Evolutionary conservation across 306 rosid species (phyloP), one percentile per base, ranked within the genome.

Genomic region (Macrotyloma uniflorum): DNA sequence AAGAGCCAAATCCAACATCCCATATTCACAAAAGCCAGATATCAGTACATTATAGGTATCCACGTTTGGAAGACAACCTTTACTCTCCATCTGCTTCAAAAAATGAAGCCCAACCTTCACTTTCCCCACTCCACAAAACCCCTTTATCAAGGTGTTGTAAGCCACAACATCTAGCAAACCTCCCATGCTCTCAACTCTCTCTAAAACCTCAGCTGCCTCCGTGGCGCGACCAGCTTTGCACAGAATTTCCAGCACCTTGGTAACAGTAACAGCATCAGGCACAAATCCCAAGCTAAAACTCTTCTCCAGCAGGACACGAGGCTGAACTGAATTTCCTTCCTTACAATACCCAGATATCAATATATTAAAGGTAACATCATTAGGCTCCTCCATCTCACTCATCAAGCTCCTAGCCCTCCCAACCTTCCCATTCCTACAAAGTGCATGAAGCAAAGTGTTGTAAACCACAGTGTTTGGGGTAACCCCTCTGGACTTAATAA

Each of bases 331-430:
- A 83, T 90, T 90, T 53, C 80, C 90, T 45, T 90, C 91, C 51
- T 85, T 85, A 42, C 92, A 90, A 65, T 90, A 93, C 16, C 67
- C 88, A 38, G 93, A 85, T 38, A 93, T 89, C 83, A 93, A 61
- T 54, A 90, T 71, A 63, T 90, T 90, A 69, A 82, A 90, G 9
- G 96, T 89, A 23, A 90, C 90, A 50, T 87, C 96, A 71, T 84
- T 93, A 2, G 86, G 90, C 2, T 72, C 81, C 62, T 62, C 85
- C 81, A 89, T 90, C 79, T 93, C 96, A 82, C 66, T 89, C 93
- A 88, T 85, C 92, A 93, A 88, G 82, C 91, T 93, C 78, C 97
- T 93, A 12, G 94, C 96, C 74, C 89, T 88, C 72, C 91, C 97
- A 68, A 85, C 85, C 71, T 89, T 90, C 11, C 96, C 92, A 75